These are phyloP conservation scores for Pichia insulana DNA, from an alignment of 805 yeast genomes.

Conservation along the genomic window DNA sequence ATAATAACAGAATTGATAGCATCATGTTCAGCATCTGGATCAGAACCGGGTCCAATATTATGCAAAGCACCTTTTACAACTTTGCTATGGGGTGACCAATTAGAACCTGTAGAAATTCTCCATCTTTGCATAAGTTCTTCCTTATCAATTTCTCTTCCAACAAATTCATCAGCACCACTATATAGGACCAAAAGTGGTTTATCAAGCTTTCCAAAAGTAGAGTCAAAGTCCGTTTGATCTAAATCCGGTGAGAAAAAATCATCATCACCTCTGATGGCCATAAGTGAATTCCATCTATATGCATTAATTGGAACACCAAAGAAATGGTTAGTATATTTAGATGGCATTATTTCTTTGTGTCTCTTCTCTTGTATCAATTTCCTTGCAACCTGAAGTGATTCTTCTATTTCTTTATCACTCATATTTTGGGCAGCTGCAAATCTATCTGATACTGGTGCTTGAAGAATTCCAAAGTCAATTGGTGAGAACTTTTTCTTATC, in stretches of 20 bases:
- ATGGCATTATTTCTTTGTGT: constrained; percentile 42
- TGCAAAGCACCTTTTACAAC: constrained; percentile 54
- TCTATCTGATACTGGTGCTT: constrained; percentile 69
- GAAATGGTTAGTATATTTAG: constrained; percentile 35
- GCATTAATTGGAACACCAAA: constrained; percentile 58
- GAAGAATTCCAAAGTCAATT: constrained; percentile 55
- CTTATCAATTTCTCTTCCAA: constrained; percentile 44
- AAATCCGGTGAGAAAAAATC: constrained; percentile 62
- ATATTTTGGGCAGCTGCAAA: constrained; percentile 30
- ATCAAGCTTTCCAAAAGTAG: constrained; percentile 49
- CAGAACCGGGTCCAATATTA: constrained; percentile 38
- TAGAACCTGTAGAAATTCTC: constrained; percentile 32
- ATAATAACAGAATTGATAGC: constrained; percentile 12
- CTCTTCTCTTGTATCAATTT: constrained; percentile 36
- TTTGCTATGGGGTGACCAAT: constrained; percentile 49
- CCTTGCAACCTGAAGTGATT: constrained; percentile 25
- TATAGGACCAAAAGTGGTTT: constrained; percentile 43
- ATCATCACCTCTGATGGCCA: constrained; percentile 58
- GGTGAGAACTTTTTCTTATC: constrained; percentile 4
- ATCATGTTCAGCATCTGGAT: constrained; percentile 7
- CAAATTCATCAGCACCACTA: constrained; percentile 59
- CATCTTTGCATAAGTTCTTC: constrained; percentile 39
- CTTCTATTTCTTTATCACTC: constrained; percentile 15
- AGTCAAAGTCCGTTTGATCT: constrained; percentile 30
- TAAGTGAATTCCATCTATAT: constrained; percentile 61